A percentile compares a stretch with the other conserved stretches of the same genome.
Evolutionary conservation across 176 grass and related monocot genomes (phyloP).

Genomic region (Avena atlantica): DNA sequence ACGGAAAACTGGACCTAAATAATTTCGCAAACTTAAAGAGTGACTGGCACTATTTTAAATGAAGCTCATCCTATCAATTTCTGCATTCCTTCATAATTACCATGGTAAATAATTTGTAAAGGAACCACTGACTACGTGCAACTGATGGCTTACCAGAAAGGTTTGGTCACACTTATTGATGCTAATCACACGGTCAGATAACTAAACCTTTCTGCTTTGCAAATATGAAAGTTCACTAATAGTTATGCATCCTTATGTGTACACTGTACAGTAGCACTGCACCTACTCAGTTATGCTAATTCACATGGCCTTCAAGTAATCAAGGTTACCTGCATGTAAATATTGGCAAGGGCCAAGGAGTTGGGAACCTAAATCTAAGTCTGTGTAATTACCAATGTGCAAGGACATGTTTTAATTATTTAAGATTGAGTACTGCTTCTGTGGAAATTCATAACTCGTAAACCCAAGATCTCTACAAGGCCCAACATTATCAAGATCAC

Average conservation of each 20-base stretch:
- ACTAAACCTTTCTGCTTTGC: background rate
- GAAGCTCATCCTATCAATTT: background rate
- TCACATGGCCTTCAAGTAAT: background rate
- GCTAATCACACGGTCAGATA: background rate
- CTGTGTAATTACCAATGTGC: background rate
- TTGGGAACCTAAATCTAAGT: background rate
- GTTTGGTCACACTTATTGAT: too few relatives aligned
- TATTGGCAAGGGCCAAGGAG: background rate
- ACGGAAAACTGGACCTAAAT: background rate
- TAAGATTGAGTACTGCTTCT: background rate
- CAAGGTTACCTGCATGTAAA: background rate
- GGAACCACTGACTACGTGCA: background rate
- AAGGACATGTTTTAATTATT: background rate
- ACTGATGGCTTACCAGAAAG: too few relatives aligned
- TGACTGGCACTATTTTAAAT: background rate
- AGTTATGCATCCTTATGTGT: background rate
- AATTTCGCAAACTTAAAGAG: background rate
- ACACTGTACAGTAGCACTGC: background rate
- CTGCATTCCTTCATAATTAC: background rate
- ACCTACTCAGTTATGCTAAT: background rate
- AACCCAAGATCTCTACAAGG: background rate
- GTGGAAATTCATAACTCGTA: background rate
- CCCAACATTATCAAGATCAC: background rate
- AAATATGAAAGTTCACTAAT: constrained; percentile 1
- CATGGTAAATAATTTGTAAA: background rate